Evolutionary conservation across 768 basidiomycete species (phyloP), one percentile per base, ranked within the genome.

Genomic region (Serpula lacrymans): DNA sequence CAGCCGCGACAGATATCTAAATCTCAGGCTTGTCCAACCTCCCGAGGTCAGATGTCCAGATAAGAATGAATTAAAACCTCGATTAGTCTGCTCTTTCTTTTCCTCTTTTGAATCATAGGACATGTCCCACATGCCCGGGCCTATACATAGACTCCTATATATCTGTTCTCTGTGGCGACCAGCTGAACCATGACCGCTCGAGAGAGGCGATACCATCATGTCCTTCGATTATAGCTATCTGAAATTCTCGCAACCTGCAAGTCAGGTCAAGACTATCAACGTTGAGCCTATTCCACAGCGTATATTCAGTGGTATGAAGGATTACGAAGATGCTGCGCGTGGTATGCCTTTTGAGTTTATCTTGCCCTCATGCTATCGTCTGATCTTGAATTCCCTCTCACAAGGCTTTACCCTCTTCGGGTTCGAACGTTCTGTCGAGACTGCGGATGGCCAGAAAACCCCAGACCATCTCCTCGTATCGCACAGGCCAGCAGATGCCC

Each of bases 401-500:
- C 33, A 25, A 63, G 62, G 62, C 4, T 63, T 65, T 23, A 42
- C 11, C 29, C 9, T 58, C 36, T 17, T 30, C 23, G 64, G 52
- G 9, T 66, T 63, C 21, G 62, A 60, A 34, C 49, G 48, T 32
- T 46, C 43, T 9, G 39, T 43, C 25, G 46, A 43, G 35, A 50
- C 43, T 24, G 16, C 34, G 1, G 32, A 24, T 5, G 46, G 50
- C 14, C 37, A 51, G 18, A 39, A 44, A 10, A 38, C 39, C 1
- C 45, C 39, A 28, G 51, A 48, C 20, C 46, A 58, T 8, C 46
- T 69, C 25, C 58, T 70, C 41, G 48, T 69, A 25, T 46, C 53
- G 16, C 70, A 71, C 48, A 58, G 69, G 14, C 69, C 69, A n/a
- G 54, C 54, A 25, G 57, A 65, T 44, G 60, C 63, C 6, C 69